Conservation (phyloP, 2,329 filamentous ascomycete species). For the Didymella segeticola region DNA sequence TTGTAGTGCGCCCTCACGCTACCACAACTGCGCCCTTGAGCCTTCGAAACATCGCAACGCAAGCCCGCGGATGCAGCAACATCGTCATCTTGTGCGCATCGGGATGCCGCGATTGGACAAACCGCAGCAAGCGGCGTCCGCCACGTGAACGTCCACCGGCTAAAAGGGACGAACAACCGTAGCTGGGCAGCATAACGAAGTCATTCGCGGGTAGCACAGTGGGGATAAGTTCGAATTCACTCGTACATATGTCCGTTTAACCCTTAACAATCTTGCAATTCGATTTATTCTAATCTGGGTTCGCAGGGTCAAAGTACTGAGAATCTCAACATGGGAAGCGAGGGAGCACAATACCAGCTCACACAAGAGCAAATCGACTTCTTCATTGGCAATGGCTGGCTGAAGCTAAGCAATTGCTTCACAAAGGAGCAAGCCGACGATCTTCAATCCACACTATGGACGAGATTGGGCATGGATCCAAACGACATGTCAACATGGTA, state of each 20-base stretch:
- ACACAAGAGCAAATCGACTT: conserved; percentile 58
- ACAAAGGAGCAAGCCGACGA: conserved; percentile 55
- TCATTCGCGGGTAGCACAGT: background rate
- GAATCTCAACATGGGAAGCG: conserved; percentile 20
- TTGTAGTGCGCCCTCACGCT: background rate
- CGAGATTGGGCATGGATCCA: conserved; percentile 68
- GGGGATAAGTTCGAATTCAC: conserved; percentile 1
- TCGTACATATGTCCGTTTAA: background rate
- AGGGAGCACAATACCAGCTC: conserved; percentile 43
- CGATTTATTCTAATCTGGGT: too few species aligned
- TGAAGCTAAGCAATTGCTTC: conserved; percentile 62
- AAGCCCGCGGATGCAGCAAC: background rate
- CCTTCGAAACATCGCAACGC: background rate
- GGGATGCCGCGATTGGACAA: conserved; percentile 3
- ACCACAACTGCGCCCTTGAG: conserved; percentile 1
- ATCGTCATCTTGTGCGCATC: conserved; percentile 1
- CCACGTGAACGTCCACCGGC: conserved; percentile 11
- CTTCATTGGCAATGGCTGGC: conserved; percentile 63
- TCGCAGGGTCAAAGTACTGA: background rate
- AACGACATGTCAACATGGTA: conserved; percentile 70
- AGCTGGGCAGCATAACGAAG: conserved; percentile 4
- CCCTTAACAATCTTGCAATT: too few species aligned
- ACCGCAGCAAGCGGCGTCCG: background rate
- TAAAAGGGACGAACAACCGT: conserved; percentile 18
- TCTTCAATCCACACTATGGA: conserved; percentile 64